Evolutionary conservation across 345 rosid genomes (phyloP).

Genomic region (Eucalyptus dawsonii): DNA sequence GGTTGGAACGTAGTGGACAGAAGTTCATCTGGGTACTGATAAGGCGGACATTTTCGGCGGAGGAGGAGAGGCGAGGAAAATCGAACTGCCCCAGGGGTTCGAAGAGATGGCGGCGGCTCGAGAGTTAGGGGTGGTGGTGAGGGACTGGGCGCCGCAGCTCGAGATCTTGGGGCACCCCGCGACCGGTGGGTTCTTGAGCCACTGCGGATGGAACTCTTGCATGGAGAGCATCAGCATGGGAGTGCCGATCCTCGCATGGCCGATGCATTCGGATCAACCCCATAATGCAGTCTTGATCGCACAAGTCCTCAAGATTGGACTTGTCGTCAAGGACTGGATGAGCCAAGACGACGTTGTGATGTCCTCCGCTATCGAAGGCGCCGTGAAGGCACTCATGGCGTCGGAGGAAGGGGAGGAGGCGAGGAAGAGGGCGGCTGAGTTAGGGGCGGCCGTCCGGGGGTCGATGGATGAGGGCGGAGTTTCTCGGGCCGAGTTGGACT

Average conservation of each 20-base stretch:
- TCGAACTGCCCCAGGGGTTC: conserved; percentile 22
- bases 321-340: conserved; percentile 17
- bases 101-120: conserved; percentile 10
- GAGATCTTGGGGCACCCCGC: conserved; percentile 38
- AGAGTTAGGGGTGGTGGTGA: conserved; percentile 25
- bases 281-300: conserved; percentile 30
- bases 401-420: conserved; percentile 32
- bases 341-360: conserved; percentile 3
- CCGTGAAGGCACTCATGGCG: conserved; percentile 26
- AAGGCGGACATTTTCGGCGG: conserved; percentile 29
- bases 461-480: conserved; percentile 26
- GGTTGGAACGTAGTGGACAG: conserved; percentile 16
- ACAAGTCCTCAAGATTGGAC: conserved; percentile 20
- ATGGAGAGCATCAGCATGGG: conserved; percentile 60
- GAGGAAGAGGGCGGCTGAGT: conserved; percentile 29
- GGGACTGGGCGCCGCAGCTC: conserved; percentile 58
- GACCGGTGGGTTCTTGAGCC: conserved; percentile 45
- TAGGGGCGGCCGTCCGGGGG: conserved; percentile 4
- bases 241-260: conserved; percentile 51
- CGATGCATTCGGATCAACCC: conserved; percentile 58
- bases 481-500: conserved; percentile 27
- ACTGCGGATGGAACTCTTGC: conserved; percentile 73
- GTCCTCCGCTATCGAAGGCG: conserved; percentile 6
- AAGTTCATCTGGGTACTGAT: conserved; percentile 57
- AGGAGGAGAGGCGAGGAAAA: not conserved